These are phyloP conservation scores for Mariannaea sp. DNA, from an alignment of 2,329 filamentous ascomycete species.

Conservation along the genomic window DNA sequence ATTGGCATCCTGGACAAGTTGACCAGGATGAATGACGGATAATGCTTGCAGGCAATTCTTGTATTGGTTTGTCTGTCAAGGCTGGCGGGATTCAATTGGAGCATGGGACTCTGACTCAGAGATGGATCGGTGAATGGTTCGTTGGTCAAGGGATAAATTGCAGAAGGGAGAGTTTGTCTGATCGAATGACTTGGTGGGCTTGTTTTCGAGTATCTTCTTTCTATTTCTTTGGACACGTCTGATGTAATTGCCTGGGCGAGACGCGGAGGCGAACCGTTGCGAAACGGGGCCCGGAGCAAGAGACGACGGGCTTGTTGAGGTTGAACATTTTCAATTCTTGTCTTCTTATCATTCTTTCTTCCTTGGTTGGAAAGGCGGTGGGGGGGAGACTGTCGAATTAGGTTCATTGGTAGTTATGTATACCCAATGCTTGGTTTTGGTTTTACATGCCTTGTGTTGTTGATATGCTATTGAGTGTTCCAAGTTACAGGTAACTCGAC, in stretches of 20 bases:
- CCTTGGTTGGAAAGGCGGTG: conserved; percentile 19
- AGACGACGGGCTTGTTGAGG: conserved; percentile 24
- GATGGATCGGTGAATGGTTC: conserved; percentile 5
- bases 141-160: conserved; percentile 21
- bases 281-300: conserved; percentile 19
- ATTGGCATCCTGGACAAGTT: conserved; percentile 11
- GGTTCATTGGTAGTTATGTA: conserved; percentile 37
- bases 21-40: conserved; percentile 26
- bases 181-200: conserved; percentile 3
- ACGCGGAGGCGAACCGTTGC: conserved; percentile 22
- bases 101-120: conserved; percentile 7
- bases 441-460: conserved; percentile 19
- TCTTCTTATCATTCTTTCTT: conserved; percentile 9
- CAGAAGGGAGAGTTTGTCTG: conserved; percentile 16
- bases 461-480: neutral
- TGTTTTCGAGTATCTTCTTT: conserved; percentile 10
- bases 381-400: conserved; percentile 32
- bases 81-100: conserved; percentile 20
- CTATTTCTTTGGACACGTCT: conserved; percentile 8
- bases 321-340: conserved; percentile 24
- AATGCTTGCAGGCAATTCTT: conserved; percentile 18
- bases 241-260: conserved; percentile 31
- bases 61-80: conserved; percentile 1
- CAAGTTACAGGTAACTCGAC: no score
- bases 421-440: conserved; percentile 36